Conservation (phyloP, 2,329 filamentous ascomycete species). For the Verruconis gallopava region DNA sequence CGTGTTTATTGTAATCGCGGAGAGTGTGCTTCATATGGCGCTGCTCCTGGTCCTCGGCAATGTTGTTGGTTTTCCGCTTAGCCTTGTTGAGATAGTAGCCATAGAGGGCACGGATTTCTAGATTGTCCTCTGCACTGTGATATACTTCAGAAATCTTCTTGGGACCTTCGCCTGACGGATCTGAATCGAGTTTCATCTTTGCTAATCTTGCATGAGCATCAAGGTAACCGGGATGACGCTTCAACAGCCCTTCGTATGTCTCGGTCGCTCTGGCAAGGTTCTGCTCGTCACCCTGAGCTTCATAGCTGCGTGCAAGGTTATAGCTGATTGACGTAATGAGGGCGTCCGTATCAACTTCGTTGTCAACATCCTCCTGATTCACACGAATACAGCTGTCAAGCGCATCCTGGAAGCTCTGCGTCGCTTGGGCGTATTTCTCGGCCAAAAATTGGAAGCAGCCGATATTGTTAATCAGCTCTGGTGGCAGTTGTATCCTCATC, state of each 20-base stretch:
- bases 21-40: conserved; percentile 94
- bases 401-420: conserved; percentile 84
- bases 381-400: conserved; percentile 76
- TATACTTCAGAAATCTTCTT: conserved; percentile 78
- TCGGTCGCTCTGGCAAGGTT: conserved; percentile 73
- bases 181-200: conserved; percentile 74
- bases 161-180: conserved; percentile 73
- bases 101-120: conserved; percentile 85
- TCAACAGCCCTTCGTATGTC: conserved; percentile 75
- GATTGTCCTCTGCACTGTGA: conserved; percentile 67
- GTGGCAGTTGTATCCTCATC: conserved; percentile 68
- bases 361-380: conserved; percentile 56
- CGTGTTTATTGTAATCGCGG: conserved; percentile 91
- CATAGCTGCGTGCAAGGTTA: conserved; percentile 88
- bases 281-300: conserved; percentile 60
- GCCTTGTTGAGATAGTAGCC: conserved; percentile 91
- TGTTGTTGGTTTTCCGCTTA: conserved; percentile 67
- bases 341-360: conserved; percentile 72
- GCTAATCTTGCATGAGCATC: conserved; percentile 81
- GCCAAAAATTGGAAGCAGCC: conserved; percentile 88
- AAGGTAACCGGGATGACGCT: conserved; percentile 80
- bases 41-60: conserved; percentile 76
- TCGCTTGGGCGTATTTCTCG: conserved; percentile 67
- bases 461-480: conserved; percentile 92
- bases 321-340: conserved; percentile 93